phyloP scores from a whole-genome alignment of 2,329 filamentous ascomycete genomes.

The Camillea tinctor region DNA sequence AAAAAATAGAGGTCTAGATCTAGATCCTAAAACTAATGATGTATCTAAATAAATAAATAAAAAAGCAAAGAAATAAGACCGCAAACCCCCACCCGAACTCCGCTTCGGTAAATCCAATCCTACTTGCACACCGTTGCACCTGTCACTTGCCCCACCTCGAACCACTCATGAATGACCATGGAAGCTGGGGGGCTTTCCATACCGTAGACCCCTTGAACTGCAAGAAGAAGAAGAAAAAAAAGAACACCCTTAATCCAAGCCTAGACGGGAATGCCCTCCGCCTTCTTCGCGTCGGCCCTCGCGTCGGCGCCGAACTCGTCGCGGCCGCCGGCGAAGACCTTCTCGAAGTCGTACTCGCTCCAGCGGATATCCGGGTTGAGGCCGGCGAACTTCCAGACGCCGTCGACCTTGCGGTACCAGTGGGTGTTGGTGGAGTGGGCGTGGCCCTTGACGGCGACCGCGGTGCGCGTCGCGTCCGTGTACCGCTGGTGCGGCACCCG shows the following conservation, averaged over 20 bases:
- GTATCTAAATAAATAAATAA: background rate
- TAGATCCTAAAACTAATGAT: too few species aligned
- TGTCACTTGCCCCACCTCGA: background rate
- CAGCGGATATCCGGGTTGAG: slow-evolving; percentile 55
- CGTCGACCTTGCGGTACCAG: slow-evolving; percentile 56
- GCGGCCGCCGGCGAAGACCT: slow-evolving; percentile 47
- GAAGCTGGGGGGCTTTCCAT: too few species aligned
- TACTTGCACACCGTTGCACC: background rate
- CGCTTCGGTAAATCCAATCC: too few species aligned
- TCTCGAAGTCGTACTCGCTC: slow-evolving; percentile 57
- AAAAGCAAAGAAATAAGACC: background rate
- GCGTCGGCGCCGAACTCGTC: slow-evolving; percentile 35
- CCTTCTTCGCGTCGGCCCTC: slow-evolving; percentile 7
- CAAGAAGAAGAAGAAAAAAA: background rate
- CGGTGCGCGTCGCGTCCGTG: slow-evolving; percentile 45
- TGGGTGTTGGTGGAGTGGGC: slow-evolving; percentile 57
- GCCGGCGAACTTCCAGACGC: slow-evolving; percentile 62
- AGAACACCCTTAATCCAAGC: slow-evolving; percentile 10
- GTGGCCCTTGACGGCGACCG: slow-evolving; percentile 58
- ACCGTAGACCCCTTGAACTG: too few species aligned
- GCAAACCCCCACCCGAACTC: background rate
- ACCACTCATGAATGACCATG: too few species aligned
- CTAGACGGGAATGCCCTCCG: slow-evolving; percentile 15
- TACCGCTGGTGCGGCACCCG: slow-evolving; percentile 63
- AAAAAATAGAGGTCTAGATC: too few species aligned